These are phyloP conservation scores for Leishmania arabica DNA, from an alignment of 208 protist genomes.

Conservation along the genomic window DNA sequence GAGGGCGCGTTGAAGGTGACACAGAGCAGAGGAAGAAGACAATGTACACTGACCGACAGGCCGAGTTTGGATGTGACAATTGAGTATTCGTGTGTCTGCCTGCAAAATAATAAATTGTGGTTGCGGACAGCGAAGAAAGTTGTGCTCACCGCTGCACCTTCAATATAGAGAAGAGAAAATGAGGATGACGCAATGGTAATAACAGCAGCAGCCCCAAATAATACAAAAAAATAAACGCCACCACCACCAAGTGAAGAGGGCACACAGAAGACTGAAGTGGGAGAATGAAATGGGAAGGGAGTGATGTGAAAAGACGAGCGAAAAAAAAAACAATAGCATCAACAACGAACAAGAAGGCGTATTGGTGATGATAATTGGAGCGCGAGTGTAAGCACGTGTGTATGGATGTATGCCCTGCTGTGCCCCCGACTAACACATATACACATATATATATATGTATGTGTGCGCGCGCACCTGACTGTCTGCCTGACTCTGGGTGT, in stretches of 20 bases:
- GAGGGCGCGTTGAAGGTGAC: not conserved
- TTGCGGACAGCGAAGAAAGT: not conserved
- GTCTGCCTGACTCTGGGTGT: not conserved
- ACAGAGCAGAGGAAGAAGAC: not conserved
- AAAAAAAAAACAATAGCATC: not conserved
- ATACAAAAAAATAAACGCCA: not conserved
- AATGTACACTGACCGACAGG: not conserved
- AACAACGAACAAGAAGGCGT: not conserved
- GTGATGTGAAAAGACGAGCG: constrained; percentile 5
- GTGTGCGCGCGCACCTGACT: not conserved
- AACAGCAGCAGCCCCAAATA: not conserved
- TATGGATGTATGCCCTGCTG: not conserved
- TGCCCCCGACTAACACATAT: no score
- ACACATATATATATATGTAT: not conserved
- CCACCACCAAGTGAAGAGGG: not conserved
- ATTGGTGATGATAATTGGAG: not conserved
- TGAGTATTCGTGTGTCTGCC: not conserved
- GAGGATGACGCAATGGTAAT: not conserved
- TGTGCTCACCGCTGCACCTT: not conserved
- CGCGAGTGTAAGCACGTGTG: not conserved
- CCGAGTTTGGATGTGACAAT: not conserved
- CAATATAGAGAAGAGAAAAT: not conserved
- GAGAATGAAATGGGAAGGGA: constrained; percentile 3
- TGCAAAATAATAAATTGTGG: not conserved
- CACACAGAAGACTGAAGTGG: not conserved